A percentile compares a stretch with the other conserved stretches of the same genome.
Evolutionary conservation across 192 early-diverging fungal genomes (phyloP).

Genomic region (Mortierella antarctica): DNA sequence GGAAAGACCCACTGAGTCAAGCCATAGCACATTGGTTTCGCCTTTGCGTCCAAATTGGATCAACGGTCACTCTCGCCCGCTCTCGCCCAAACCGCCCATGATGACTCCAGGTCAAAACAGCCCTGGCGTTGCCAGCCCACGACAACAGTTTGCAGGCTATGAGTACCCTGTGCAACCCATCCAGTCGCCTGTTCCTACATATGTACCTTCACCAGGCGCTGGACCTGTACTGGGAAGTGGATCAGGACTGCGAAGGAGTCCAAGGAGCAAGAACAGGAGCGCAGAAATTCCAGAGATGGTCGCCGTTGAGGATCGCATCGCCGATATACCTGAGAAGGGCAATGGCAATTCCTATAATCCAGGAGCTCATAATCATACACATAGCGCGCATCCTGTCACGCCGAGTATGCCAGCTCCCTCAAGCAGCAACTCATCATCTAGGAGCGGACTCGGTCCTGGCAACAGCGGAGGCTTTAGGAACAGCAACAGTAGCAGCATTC

Average conservation of each 20-base stretch:
- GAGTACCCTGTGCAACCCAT: neutral
- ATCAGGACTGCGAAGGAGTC: conserved; percentile 2
- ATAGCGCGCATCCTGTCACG: neutral
- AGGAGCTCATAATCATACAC: neutral
- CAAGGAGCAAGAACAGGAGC: neutral
- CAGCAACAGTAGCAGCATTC: conserved; percentile 17
- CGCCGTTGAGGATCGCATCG: neutral
- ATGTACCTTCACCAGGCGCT: no score
- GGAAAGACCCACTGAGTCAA: neutral
- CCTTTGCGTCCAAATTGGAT: neutral
- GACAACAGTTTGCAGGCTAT: neutral
- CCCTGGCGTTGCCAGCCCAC: neutral
- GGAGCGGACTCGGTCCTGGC: neutral
- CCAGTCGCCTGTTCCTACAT: no score
- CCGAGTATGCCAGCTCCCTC: neutral
- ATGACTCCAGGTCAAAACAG: neutral
- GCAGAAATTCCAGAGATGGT: conserved; percentile 11
- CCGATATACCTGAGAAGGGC: neutral
- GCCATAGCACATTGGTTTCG: no score
- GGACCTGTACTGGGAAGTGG: neutral
- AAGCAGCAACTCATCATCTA: neutral
- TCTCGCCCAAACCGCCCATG: conserved; percentile 7
- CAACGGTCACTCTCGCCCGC: neutral
- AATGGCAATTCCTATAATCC: neutral
- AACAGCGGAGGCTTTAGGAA: neutral